Evolutionary conservation across 257 asterid species (phyloP).

Genomic region (Solanum appendiculatum): DNA sequence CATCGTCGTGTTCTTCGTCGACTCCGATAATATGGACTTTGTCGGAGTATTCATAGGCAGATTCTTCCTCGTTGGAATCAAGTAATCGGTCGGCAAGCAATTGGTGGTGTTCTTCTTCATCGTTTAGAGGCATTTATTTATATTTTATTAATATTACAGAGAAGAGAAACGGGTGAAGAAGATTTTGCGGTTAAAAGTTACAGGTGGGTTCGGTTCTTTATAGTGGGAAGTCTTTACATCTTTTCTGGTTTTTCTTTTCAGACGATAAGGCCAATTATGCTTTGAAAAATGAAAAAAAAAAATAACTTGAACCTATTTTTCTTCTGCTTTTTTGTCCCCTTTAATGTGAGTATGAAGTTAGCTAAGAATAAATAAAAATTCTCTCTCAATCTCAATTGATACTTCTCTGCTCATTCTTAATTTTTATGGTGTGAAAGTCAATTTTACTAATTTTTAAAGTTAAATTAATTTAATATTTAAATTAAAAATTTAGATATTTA

Average conservation of each 20-base stretch:
- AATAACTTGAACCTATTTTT: not conserved
- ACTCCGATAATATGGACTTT: slow-evolving; percentile 48
- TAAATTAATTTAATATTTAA: no score
- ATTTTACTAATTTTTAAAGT: no score
- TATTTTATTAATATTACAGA: not conserved
- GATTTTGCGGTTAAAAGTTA: not conserved
- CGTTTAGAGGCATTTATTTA: slow-evolving; percentile 13
- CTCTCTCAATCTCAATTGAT: no score
- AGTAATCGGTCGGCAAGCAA: not conserved
- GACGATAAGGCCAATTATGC: not conserved
- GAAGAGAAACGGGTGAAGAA: not conserved
- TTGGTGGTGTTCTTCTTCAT: slow-evolving; percentile 12
- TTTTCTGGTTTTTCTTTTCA: not conserved
- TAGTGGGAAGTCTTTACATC: not conserved
- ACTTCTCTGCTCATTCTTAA: no score
- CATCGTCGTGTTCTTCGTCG: slow-evolving; percentile 47
- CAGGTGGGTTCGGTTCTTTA: not conserved
- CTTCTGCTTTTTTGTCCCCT: not conserved
- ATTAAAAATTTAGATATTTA: no score
- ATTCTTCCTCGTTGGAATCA: slow-evolving; percentile 16
- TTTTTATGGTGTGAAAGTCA: no score
- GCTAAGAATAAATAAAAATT: not conserved
- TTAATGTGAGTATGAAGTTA: not conserved
- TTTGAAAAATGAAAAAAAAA: not conserved
- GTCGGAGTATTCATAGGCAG: slow-evolving; percentile 48